These are phyloP conservation scores for Decorospora gaudefroyi DNA, from an alignment of 2,329 filamentous ascomycete genomes.

Conservation along the genomic window DNA sequence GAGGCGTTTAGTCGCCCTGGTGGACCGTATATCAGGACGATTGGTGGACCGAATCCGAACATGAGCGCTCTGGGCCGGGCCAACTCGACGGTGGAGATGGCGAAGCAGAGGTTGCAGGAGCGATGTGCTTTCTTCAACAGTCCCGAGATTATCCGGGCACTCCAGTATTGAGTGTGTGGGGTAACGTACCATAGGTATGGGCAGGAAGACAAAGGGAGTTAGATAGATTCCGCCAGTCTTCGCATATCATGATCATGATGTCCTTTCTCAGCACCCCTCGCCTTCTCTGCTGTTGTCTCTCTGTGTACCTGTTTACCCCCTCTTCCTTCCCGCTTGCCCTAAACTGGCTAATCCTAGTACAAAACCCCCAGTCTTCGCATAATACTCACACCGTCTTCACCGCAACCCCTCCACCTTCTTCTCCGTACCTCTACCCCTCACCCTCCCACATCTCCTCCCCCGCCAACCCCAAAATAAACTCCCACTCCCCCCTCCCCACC, in stretches of 20 bases:
- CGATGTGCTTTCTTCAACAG: conserved; percentile 56
- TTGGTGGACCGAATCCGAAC: conserved; percentile 54
- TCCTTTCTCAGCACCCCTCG: too few species aligned
- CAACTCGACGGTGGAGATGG: conserved; percentile 33
- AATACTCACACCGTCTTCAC: too few species aligned
- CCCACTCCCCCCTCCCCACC: conserved; percentile 68
- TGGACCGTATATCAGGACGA: conserved; percentile 34
- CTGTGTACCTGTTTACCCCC: too few species aligned
- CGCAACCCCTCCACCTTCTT: background rate
- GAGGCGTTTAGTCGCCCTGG: conserved; percentile 41
- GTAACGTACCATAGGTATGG: background rate
- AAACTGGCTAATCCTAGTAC: too few species aligned
- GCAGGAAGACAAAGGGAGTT: too few species aligned
- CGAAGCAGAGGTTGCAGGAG: conserved; percentile 51
- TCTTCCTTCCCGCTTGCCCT: too few species aligned
- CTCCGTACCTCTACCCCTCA: conserved; percentile 2
- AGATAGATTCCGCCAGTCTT: too few species aligned
- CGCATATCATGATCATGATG: too few species aligned
- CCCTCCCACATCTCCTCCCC: conserved; percentile 13
- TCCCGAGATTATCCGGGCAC: conserved; percentile 50
- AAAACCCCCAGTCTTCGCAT: too few species aligned
- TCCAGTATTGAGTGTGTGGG: conserved; percentile 29
- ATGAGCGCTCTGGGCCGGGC: conserved; percentile 49
- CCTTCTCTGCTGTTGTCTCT: too few species aligned
- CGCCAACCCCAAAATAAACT: conserved; percentile 61